phyloP scores from a whole-genome alignment of 2,329 filamentous ascomycete genomes.

The Hypoxylon sp. region DNA sequence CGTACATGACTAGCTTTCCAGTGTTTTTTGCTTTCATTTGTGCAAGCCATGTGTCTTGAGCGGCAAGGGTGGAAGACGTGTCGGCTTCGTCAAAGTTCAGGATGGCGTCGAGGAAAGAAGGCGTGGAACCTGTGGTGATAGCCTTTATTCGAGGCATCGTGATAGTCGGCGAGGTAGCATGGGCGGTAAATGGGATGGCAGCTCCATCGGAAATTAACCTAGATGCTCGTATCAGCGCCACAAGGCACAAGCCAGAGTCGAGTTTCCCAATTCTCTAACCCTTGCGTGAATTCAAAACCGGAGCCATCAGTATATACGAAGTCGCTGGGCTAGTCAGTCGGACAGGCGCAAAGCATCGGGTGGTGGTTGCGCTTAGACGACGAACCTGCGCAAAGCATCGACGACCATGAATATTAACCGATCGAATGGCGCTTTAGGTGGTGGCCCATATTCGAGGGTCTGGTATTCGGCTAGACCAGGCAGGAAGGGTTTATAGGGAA shows the following conservation, averaged over 20 bases:
- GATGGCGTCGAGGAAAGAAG: slow-evolving; percentile 96
- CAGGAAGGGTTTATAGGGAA: slow-evolving; percentile 96
- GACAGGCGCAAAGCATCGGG: slow-evolving; percentile 17
- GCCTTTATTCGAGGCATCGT: slow-evolving; percentile 99
- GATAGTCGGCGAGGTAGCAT: slow-evolving; percentile 96
- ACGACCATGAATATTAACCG: slow-evolving; percentile 97
- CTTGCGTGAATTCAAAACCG: slow-evolving; percentile 90
- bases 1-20: slow-evolving; percentile 92
- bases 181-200: slow-evolving; percentile 93
- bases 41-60: slow-evolving; percentile 95
- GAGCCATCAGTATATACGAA: slow-evolving; percentile 89
- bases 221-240: slow-evolving; percentile 30
- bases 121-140: slow-evolving; percentile 97
- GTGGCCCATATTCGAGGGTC: slow-evolving; percentile 66
- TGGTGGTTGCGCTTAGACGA: slow-evolving; percentile 21
- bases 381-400: slow-evolving; percentile 89
- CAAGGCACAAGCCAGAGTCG: slow-evolving; percentile 9
- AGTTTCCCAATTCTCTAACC: slow-evolving; percentile 65
- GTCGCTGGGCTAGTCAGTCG: slow-evolving; percentile 71
- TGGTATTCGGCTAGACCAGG: slow-evolving; percentile 84
- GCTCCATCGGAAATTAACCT: slow-evolving; percentile 87
- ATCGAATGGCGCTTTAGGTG: slow-evolving; percentile 82
- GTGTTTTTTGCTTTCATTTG: slow-evolving; percentile 83
- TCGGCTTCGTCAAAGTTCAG: slow-evolving; percentile 97
- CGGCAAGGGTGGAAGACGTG: slow-evolving; percentile 86